Conservation (phyloP, 2,329 filamentous ascomycete genomes). For the Knufia petricola region DNA sequence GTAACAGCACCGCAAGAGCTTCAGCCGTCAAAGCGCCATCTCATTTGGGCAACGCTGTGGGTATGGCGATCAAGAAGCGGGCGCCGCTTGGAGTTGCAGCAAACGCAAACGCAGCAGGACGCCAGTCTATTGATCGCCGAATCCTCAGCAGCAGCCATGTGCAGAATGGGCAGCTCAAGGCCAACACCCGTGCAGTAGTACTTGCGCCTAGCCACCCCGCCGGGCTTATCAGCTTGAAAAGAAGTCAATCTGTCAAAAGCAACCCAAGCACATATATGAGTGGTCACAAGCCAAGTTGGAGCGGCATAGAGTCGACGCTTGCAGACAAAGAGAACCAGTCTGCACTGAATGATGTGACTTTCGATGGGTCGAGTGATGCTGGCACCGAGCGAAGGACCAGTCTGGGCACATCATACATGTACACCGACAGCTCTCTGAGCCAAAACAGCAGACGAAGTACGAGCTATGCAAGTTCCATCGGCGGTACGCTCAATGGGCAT, state of each 20-base stretch:
- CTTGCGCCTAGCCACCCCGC: conserved; percentile 24
- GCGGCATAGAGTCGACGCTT: conserved; percentile 32
- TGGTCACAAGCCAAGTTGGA: conserved; percentile 62
- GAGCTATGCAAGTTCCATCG: conserved; percentile 34
- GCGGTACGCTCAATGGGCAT: conserved; percentile 27
- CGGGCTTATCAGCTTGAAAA: conserved; percentile 52
- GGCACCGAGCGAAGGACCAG: conserved; percentile 37
- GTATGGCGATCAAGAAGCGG: conserved; percentile 44
- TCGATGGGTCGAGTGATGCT: conserved; percentile 40
- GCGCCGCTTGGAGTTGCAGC: conserved; percentile 33
- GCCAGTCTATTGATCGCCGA: conserved; percentile 49
- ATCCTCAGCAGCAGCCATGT: conserved; percentile 91
- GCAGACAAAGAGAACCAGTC: conserved; percentile 55
- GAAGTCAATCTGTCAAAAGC: conserved; percentile 68
- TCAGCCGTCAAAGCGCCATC: conserved; percentile 27
- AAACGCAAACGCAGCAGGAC: conserved; percentile 37
- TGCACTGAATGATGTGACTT: conserved; percentile 47
- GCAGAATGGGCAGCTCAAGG: conserved; percentile 52
- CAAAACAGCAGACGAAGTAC: conserved; percentile 24
- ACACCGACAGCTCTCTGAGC: conserved; percentile 34
- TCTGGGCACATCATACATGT: conserved; percentile 29
- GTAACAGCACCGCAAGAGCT: conserved; percentile 31
- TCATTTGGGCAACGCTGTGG: conserved; percentile 27
- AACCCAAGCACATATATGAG: conserved; percentile 39
- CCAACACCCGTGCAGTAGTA: conserved; percentile 37